Evolutionary conservation across 306 rosid genomes (phyloP).

Genomic region (Lupinus albus): DNA sequence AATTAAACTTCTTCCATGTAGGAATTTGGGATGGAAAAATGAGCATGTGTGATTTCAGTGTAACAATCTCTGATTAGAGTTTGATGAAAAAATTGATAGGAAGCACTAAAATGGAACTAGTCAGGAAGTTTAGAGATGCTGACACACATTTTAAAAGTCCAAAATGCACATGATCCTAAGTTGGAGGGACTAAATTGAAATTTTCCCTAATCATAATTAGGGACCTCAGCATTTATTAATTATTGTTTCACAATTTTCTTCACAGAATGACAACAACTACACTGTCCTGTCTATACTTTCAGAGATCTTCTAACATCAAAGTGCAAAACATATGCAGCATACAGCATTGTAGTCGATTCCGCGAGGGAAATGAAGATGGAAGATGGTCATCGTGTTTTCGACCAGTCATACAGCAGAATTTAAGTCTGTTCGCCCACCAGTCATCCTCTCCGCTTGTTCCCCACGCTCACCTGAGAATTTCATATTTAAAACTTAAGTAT

Average conservation of each 20-base stretch:
- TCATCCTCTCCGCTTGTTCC: conserved; percentile 79
- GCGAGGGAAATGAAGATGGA: background rate
- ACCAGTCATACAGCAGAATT: conserved; percentile 36
- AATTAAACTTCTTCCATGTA: too few relatives aligned
- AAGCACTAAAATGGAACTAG: too few relatives aligned
- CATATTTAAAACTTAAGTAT: background rate
- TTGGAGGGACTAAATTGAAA: background rate
- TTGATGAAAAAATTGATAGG: too few relatives aligned
- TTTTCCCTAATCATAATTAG: background rate
- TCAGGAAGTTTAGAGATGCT: too few relatives aligned
- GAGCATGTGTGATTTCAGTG: too few relatives aligned
- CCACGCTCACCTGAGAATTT: conserved; percentile 80
- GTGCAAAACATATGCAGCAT: background rate
- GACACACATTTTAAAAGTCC: too few relatives aligned
- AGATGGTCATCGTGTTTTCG: conserved; percentile 12
- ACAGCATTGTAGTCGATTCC: conserved; percentile 17
- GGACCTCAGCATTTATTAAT: conserved; percentile 1
- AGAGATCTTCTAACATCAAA: conserved; percentile 12
- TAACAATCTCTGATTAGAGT: too few relatives aligned
- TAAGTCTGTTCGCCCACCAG: conserved; percentile 62
- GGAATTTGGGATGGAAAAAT: too few relatives aligned
- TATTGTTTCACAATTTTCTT: conserved; percentile 24
- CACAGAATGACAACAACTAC: conserved; percentile 6
- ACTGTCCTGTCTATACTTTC: conserved; percentile 4
- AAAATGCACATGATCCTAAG: too few relatives aligned